phyloP scores from a whole-genome alignment of 306 rosid species.

The Acmispon strigosus region DNA sequence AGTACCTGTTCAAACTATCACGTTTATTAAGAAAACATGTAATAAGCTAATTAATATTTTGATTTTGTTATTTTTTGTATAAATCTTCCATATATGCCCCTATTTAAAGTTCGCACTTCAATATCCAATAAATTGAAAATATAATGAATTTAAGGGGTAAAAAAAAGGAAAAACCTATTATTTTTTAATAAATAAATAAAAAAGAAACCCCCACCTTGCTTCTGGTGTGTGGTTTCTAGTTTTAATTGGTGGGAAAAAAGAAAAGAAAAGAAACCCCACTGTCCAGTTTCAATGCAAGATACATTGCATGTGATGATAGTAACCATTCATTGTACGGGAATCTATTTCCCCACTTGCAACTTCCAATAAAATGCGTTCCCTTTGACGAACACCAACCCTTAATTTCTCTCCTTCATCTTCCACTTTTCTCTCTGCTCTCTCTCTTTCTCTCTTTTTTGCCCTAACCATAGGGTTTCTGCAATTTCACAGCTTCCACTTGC shows the following conservation, averaged over 20 bases:
- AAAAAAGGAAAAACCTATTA: too few species aligned
- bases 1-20: too few species aligned
- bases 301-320: slow-evolving; percentile 67
- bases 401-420: neutral
- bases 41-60: too few species aligned
- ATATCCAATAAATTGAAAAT: too few species aligned
- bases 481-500: neutral
- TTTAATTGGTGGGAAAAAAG: slow-evolving; percentile 47
- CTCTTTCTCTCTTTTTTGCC: slow-evolving; percentile 34
- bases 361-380: slow-evolving; percentile 30
- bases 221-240: too few species aligned
- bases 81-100: too few species aligned
- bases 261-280: slow-evolving; percentile 53
- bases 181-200: neutral
- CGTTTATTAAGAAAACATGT: too few species aligned
- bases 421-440: neutral
- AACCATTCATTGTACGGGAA: slow-evolving; percentile 43
- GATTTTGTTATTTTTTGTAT: too few species aligned
- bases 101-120: too few species aligned
- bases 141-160: too few species aligned
- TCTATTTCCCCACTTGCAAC: slow-evolving; percentile 21
- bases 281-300: slow-evolving; percentile 49
- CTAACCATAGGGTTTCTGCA: slow-evolving; percentile 66
- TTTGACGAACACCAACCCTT: neutral
- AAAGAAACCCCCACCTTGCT: neutral